Evolutionary conservation across 371 early-diverging fungal genomes (phyloP), one percentile per base, ranked within the genome.

Genomic region (Mortierella sp.): DNA sequence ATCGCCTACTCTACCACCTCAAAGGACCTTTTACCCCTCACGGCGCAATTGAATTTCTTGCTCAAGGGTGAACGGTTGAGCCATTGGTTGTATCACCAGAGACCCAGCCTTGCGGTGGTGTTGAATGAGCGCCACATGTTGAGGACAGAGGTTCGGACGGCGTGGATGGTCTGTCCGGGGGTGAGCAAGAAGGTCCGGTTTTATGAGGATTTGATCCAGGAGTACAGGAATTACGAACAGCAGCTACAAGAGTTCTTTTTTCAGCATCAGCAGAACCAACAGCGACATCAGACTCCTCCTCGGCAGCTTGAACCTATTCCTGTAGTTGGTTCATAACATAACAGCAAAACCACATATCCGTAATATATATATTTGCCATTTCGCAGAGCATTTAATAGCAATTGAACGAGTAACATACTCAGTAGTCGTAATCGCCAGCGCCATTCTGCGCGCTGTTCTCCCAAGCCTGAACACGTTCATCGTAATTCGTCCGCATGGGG

Each of bases 341-440:
- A 40, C 31, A 34, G 5, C 34, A 19, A 8, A 40, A 67, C 43
- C 1, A 67, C 55, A 54, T 40, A 50, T 19, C 8, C 28, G 46
- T 50, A 31, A n/a, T 57, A 43, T 43, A 34, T 31, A n/a, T 72
- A 72, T 2, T 9, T 37, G 67, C 11, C 24, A 28, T 71, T 71
- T 71, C 59, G 31, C 31, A 57, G 48, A 43, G 28, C 16, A 55
- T 5, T 64, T 61, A 28, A 48, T 26, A 73, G 34, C 50, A 31
- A 14, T n/a, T 34, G 31, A 19, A 34, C 19, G 34, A 50, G 46
- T n/a, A 50, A 4, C 37, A 10, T 76, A 28, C 37, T 70, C 54
- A 85, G 64, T 85, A 85, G 69, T 85, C 85, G 61, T 85, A 85
- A 0, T 81, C 85, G 16, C 85, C 85, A 24, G 85, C 6, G 1